These are phyloP conservation scores for Apophysomyces elegans DNA, from an alignment of 371 early-diverging fungal species.

Conservation along the genomic window DNA sequence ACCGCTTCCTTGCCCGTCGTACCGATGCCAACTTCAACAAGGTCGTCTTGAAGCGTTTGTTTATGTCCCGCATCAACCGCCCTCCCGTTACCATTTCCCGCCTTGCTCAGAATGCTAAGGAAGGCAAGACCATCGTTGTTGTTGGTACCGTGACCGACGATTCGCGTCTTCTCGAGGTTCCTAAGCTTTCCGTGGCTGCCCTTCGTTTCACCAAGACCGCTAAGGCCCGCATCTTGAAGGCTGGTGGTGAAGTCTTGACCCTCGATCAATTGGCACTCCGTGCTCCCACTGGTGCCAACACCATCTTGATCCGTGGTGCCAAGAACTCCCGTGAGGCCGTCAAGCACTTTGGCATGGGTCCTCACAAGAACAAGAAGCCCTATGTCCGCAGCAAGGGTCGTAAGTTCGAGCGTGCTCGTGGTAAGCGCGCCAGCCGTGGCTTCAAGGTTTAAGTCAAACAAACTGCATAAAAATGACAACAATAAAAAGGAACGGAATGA, in stretches of 20 bases:
- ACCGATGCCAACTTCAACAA: constrained; percentile 88
- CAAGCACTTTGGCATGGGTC: constrained; percentile 81
- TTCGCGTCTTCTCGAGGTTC: constrained; percentile 84
- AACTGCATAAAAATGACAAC: not conserved
- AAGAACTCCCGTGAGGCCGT: constrained; percentile 91
- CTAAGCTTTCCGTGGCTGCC: constrained; percentile 92
- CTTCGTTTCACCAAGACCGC: constrained; percentile 92
- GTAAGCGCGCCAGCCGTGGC: constrained; percentile 93
- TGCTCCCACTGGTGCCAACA: constrained; percentile 92
- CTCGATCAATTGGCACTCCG: constrained; percentile 96
- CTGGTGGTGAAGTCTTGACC: constrained; percentile 95
- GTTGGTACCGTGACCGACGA: constrained; percentile 96
- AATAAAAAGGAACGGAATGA: not conserved
- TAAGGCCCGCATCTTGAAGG: constrained; percentile 92
- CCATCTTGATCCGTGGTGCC: constrained; percentile 80
- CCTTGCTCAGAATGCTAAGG: constrained; percentile 61
- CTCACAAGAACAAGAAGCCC: constrained; percentile 80
- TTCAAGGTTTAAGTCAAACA: constrained; percentile 72
- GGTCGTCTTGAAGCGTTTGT: constrained; percentile 93
- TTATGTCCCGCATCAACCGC: constrained; percentile 93
- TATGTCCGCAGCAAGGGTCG: constrained; percentile 97
- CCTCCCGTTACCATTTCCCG: constrained; percentile 92
- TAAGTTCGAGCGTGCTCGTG: constrained; percentile 98
- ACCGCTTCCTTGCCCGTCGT: constrained; percentile 27
- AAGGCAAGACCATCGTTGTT: constrained; percentile 81